A percentile compares a stretch with the other conserved stretches of the same genome.
Conservation (phyloP, 108 stramenopile species). For the Nitzschia palea region DNA sequence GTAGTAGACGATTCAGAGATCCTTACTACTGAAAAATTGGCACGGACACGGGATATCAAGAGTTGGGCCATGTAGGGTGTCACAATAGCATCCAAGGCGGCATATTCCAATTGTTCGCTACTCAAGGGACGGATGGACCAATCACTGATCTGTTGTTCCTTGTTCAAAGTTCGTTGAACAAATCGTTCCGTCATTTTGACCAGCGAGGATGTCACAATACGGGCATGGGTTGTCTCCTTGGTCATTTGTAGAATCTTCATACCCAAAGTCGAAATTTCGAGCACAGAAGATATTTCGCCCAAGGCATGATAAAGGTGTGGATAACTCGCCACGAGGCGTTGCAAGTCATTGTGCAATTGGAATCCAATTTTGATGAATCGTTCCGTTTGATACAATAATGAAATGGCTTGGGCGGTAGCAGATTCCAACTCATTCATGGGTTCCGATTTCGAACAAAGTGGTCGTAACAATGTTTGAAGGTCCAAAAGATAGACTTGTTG, state of each 20-base stretch:
- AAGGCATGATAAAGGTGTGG: slow-evolving; percentile 37
- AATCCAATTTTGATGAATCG: slow-evolving; percentile 38
- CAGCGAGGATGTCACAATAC: slow-evolving; percentile 12
- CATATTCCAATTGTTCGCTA: slow-evolving; percentile 40
- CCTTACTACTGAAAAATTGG: too few species aligned
- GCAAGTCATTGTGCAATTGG: slow-evolving; percentile 32
- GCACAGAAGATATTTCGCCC: slow-evolving; percentile 18
- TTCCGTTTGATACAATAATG: slow-evolving; percentile 9
- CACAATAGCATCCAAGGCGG: slow-evolving; percentile 37
- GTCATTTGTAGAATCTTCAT: slow-evolving; percentile 1
- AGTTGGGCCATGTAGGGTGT: slow-evolving; percentile 1
- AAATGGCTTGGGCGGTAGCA: slow-evolving; percentile 14
- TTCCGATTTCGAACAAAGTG: slow-evolving; percentile 13
- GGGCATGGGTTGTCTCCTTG: background rate
- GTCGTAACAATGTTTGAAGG: slow-evolving; percentile 17
- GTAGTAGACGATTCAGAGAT: too few species aligned
- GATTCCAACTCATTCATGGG: slow-evolving; percentile 13
- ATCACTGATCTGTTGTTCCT: slow-evolving; percentile 50
- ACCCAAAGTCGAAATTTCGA: slow-evolving; percentile 31
- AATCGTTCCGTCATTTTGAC: slow-evolving; percentile 21
- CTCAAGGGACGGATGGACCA: slow-evolving; percentile 42
- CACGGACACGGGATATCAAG: background rate
- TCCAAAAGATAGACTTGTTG: slow-evolving; percentile 35
- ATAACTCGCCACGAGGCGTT: slow-evolving; percentile 34
- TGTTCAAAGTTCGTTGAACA: slow-evolving; percentile 22